Evolutionary conservation across 169 alveolate species (phyloP).

Genomic region (Eimeria sp.): DNA sequence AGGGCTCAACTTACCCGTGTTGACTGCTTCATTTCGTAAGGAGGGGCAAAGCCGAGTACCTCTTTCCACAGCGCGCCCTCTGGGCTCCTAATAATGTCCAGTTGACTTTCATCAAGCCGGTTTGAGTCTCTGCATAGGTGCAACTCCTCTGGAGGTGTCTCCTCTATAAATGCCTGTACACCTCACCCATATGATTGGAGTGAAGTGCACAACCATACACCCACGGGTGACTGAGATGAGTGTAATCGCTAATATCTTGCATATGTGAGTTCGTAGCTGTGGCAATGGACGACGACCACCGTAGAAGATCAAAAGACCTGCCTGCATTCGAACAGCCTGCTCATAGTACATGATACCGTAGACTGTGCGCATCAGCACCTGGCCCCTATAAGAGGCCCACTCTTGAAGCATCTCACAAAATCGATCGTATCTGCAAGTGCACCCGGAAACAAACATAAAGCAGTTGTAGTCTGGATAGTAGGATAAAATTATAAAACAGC

Average conservation of each 20-base stretch:
- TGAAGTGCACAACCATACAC: not conserved
- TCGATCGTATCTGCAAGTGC: slow-evolving; percentile 50
- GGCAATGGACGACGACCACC: too few species aligned
- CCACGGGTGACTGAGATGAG: not conserved
- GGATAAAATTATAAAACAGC: not conserved
- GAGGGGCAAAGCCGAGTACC: slow-evolving; percentile 57
- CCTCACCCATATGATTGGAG: not conserved
- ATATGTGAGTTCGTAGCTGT: too few species aligned
- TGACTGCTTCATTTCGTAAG: slow-evolving; percentile 72
- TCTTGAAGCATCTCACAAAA: slow-evolving; percentile 81
- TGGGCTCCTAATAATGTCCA: slow-evolving; percentile 56
- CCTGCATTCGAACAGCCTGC: slow-evolving; percentile 82
- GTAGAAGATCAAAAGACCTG: not conserved
- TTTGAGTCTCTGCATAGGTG: slow-evolving; percentile 80
- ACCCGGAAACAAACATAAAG: not conserved
- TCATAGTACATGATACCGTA: slow-evolving; percentile 81
- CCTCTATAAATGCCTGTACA: slow-evolving; percentile 74
- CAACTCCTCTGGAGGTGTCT: slow-evolving; percentile 37
- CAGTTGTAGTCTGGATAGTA: not conserved
- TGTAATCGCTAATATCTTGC: not conserved
- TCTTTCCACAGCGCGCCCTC: slow-evolving; percentile 80
- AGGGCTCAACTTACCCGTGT: slow-evolving; percentile 41
- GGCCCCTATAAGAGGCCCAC: slow-evolving; percentile 83
- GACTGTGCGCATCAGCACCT: slow-evolving; percentile 82
- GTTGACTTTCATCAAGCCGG: slow-evolving; percentile 66